A percentile compares a stretch with the other conserved stretches of the same genome.
phyloP scores from a whole-genome alignment of 2,329 filamentous ascomycete species.

The Aquanectria penicillioides region DNA sequence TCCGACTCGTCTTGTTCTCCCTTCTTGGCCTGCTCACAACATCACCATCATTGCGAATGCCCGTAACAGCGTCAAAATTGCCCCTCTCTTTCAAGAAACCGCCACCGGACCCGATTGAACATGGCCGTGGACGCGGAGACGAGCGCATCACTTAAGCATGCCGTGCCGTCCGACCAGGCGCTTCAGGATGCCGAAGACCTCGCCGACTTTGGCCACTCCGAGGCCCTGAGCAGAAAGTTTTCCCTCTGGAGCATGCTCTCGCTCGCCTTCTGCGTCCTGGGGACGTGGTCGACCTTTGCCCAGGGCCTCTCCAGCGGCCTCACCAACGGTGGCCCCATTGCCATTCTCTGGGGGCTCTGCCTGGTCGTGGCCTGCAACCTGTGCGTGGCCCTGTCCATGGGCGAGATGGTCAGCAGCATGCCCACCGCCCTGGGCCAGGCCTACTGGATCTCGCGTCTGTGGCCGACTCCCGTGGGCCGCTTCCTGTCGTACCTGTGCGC shows the following conservation, averaged over 20 bases:
- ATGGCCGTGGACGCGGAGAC: constrained; percentile 41
- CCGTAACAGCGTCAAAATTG: not conserved
- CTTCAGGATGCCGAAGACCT: constrained; percentile 52
- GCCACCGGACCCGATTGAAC: constrained; percentile 20
- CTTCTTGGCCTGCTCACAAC: not conserved
- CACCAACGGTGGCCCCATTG: constrained; percentile 63
- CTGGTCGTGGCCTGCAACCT: constrained; percentile 63
- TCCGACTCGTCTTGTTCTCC: not conserved
- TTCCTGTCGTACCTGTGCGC: constrained; percentile 66
- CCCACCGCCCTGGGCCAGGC: constrained; percentile 69
- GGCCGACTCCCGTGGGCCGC: constrained; percentile 53
- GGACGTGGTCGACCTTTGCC: constrained; percentile 68
- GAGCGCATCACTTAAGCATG: constrained; percentile 35
- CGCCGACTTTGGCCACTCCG: constrained; percentile 52
- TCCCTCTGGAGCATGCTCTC: constrained; percentile 66
- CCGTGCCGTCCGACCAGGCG: constrained; percentile 39
- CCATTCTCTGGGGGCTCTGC: constrained; percentile 64
- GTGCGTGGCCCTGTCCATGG: constrained; percentile 64
- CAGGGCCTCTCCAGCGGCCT: constrained; percentile 60
- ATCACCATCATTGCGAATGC: constrained; percentile 13
- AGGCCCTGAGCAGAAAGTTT: constrained; percentile 58
- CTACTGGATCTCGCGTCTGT: constrained; percentile 59
- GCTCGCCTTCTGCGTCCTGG: constrained; percentile 65
- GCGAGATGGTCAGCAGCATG: constrained; percentile 67
- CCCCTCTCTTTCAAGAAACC: constrained; percentile 2